Base-by-base conservation (phyloP, 2,329 filamentous ascomycete species). In the Tolypocladium sp. region DNA sequence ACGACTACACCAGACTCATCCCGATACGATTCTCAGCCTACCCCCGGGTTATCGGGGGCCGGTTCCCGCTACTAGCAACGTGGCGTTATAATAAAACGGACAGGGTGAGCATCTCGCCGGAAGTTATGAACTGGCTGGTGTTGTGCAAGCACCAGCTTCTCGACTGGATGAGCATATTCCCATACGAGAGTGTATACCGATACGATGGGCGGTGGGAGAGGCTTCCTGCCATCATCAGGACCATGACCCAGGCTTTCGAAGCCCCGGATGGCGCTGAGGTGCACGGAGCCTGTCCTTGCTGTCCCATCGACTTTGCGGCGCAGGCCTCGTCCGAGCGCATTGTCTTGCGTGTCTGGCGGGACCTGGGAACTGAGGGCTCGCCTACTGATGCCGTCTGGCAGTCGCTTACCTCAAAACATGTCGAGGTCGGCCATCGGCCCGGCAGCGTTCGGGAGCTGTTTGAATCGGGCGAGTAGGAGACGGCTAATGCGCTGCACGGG, bases 341-440 rank as follows among this genome's bases (percentile, higher is more conserved):
- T 6, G 40, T 35, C 8, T 40, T 64, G 17, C 54, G 53, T 6
- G 20, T 30, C 35, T 64, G 63, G 63, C 27, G 53, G 15, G 63
- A 64, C n/a, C 37, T 64, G 49, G 63, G 63, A 13, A 22, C 58
- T n/a, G 59, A 63, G n/a, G 46, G 54, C 35, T 59, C 59, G 9
- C 51, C 59, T 15, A 12, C 46, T 0, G 54, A 63, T 30, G 27
- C 12, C 1, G 12, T 15, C 20, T 61, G 60, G 60, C 54, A 8
- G 44, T 30, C 54, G 25, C 57, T 59, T 2, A 37, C 44, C 12
- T 25, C 30, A 25, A 17, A 25, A 7, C 20, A 20, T 33, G 38
- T 25, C 17, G 22, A 40, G 7, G 38, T 38, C 6, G 8, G 15
- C n/a, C 41, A 20, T 2, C 49, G 15, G 17, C 15, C 38, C 33